Percentiles rank a stretch among this genome's conserved stretches.
phyloP scores from a whole-genome alignment of 371 early-diverging fungal species.

The Mortierella sp. region DNA sequence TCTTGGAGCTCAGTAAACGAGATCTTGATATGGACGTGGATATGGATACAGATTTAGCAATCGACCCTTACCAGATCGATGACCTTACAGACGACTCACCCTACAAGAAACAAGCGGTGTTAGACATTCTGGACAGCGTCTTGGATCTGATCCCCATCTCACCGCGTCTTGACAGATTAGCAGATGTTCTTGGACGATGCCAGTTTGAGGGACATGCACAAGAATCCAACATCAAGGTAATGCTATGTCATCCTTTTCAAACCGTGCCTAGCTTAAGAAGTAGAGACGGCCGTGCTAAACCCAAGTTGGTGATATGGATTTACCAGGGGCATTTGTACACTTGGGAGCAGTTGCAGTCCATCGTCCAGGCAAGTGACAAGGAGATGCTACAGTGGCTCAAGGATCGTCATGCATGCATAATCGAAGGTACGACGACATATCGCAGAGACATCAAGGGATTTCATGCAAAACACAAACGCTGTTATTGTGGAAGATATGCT shows the following conservation, averaged over 20 bases:
- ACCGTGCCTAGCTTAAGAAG: too few species aligned
- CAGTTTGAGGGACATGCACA: conserved; percentile 44
- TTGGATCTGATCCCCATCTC: conserved; percentile 33
- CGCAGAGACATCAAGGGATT: too few species aligned
- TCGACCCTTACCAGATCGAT: conserved; percentile 5
- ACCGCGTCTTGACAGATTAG: conserved; percentile 43
- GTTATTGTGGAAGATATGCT: too few species aligned
- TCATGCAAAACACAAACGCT: too few species aligned
- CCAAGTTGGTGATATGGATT: too few species aligned
- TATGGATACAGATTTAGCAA: conserved; percentile 11
- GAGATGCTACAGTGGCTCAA: conserved; percentile 52
- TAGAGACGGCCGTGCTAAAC: too few species aligned
- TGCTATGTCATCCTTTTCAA: too few species aligned
- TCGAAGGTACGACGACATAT: conserved; percentile 23
- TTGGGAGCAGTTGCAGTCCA: conserved; percentile 40
- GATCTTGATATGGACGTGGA: conserved; percentile 1
- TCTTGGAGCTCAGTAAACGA: conserved; percentile 7
- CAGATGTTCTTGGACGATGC: conserved; percentile 21
- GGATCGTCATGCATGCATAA: conserved; percentile 34
- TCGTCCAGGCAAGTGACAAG: conserved; percentile 48
- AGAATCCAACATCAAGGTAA: conserved; percentile 33
- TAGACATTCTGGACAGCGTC: conserved; percentile 48
- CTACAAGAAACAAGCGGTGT: conserved; percentile 20
- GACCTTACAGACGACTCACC: conserved; percentile 1
- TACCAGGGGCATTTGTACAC: conserved; percentile 43